Conservation (phyloP, 2,329 filamentous ascomycete species). For the Huntiella abstrusa region DNA sequence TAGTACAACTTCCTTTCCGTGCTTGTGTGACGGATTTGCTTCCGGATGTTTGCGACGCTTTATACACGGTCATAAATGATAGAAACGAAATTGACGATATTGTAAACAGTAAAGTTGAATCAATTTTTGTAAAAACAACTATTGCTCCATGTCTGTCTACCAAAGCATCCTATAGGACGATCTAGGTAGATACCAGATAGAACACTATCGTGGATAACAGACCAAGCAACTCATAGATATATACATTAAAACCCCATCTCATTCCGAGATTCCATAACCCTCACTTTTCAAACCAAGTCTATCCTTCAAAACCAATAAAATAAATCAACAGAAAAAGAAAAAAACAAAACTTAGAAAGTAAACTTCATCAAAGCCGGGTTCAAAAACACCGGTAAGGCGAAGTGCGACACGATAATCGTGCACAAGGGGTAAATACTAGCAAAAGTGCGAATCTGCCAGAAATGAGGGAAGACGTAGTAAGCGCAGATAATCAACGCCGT, state of each 20-base stretch:
- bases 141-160: too few relatives aligned
- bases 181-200: not conserved
- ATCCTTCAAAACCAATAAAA: not conserved
- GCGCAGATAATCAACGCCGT: conserved; percentile 30
- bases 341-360: conserved; percentile 10
- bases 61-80: not conserved
- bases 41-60: too few relatives aligned
- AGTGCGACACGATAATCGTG: conserved; percentile 32
- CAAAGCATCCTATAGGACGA: not conserved
- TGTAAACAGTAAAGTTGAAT: not conserved
- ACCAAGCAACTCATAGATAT: too few relatives aligned
- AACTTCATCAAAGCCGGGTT: conserved; percentile 41
- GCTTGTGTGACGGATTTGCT: too few relatives aligned
- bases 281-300: not conserved
- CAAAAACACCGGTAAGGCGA: conserved; percentile 37
- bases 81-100: not conserved
- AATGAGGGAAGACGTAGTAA: conserved; percentile 25
- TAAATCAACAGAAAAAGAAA: conserved; percentile 2
- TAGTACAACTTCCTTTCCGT: too few relatives aligned
- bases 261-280: too few relatives aligned
- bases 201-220: too few relatives aligned
- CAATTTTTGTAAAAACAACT: not conserved
- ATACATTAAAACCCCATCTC: too few relatives aligned
- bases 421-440: conserved; percentile 40
- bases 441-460: conserved; percentile 39